Evolutionary conservation across 208 protist genomes (phyloP).

Genomic region (Trypanosoma boissoni): DNA sequence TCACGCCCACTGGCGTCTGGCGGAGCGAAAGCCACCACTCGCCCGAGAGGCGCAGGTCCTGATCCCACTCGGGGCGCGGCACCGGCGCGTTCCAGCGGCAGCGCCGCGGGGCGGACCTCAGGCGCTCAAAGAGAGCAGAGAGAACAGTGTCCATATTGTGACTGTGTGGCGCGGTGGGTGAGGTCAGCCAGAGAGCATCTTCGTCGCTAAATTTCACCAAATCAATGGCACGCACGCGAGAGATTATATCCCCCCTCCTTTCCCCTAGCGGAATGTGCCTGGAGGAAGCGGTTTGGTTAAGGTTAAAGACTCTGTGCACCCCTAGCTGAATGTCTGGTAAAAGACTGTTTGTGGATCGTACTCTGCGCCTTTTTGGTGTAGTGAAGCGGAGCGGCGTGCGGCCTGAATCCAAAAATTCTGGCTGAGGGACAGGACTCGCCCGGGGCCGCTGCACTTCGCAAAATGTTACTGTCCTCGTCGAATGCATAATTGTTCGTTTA

Average conservation of each 20-base stretch:
- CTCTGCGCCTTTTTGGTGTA: background rate
- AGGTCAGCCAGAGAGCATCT: conserved; percentile 42
- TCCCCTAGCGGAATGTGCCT: background rate
- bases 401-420: too few species aligned
- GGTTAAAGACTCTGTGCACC: background rate
- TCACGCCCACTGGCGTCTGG: conserved; percentile 12
- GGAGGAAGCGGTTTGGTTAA: background rate
- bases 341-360: background rate
- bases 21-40: conserved; percentile 76
- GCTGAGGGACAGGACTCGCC: too few species aligned
- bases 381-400: conserved; percentile 8
- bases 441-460: too few species aligned
- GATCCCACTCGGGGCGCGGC: conserved; percentile 34
- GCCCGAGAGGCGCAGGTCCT: conserved; percentile 61
- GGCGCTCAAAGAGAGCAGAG: conserved; percentile 13
- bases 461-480: too few species aligned
- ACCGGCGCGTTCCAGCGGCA: conserved; percentile 42
- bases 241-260: conserved; percentile 20
- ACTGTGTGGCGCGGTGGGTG: conserved; percentile 30
- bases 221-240: conserved; percentile 29
- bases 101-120: conserved; percentile 7
- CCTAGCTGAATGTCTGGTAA: too few species aligned
- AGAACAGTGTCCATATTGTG: conserved; percentile 25
- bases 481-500: too few species aligned
- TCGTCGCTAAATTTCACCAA: conserved; percentile 38